These are phyloP conservation scores for Aphanomyces stellatus DNA, from an alignment of 352 stramenopile species.

Conservation along the genomic window DNA sequence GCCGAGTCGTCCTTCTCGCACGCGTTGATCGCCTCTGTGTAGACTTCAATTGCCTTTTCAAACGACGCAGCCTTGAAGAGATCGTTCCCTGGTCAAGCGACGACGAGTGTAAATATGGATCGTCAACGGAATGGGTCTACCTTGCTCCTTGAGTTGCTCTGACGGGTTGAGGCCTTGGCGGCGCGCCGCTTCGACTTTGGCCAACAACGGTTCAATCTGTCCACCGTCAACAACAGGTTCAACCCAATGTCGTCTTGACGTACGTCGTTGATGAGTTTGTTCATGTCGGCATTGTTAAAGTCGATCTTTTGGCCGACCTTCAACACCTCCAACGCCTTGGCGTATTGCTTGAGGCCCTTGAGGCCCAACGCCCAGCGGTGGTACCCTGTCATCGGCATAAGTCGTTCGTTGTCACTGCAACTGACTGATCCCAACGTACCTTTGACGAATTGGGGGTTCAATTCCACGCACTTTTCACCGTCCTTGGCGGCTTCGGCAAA, in stretches of 20 bases:
- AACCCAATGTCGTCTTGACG: background rate
- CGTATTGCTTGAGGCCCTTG: constrained; percentile 79
- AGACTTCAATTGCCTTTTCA: constrained; percentile 87
- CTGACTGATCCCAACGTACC: constrained; percentile 25
- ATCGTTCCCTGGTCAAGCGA: constrained; percentile 86
- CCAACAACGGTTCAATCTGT: constrained; percentile 75
- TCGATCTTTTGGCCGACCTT: constrained; percentile 64
- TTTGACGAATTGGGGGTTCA: constrained; percentile 94
- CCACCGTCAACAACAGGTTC: background rate
- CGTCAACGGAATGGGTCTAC: constrained; percentile 1
- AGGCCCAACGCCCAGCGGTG: constrained; percentile 90
- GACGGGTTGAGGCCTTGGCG: constrained; percentile 63
- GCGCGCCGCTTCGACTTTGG: constrained; percentile 47
- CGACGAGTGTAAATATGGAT: too few species aligned
- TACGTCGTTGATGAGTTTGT: background rate
- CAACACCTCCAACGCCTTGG: constrained; percentile 65
- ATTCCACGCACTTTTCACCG: constrained; percentile 79
- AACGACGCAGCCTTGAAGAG: constrained; percentile 88
- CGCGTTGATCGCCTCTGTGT: constrained; percentile 88
- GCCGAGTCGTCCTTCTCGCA: constrained; percentile 58
- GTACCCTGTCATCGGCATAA: constrained; percentile 44
- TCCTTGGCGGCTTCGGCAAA: constrained; percentile 82
- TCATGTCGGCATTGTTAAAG: constrained; percentile 81
- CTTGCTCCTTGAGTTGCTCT: constrained; percentile 90
- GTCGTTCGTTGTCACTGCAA: background rate